phyloP scores from a whole-genome alignment of 805 yeast genomes.

The Saturnispora sekii region DNA sequence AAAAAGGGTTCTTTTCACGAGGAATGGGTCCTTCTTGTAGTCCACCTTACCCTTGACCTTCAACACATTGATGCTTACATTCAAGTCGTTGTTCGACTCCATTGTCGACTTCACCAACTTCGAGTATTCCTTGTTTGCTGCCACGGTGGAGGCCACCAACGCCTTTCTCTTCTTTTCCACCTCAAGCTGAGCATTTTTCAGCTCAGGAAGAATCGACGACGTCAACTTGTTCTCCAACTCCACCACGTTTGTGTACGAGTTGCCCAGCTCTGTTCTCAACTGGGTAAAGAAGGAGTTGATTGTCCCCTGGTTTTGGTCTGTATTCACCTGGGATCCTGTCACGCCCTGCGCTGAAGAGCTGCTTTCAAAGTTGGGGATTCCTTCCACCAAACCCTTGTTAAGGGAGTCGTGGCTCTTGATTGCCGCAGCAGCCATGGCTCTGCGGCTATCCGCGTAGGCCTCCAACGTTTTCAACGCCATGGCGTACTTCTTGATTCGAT shows the following conservation, averaged over 20 bases:
- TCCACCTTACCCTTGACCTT: constrained; percentile 21
- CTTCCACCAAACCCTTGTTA: constrained; percentile 15
- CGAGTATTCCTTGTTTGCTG: constrained; percentile 32
- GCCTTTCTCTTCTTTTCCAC: constrained; percentile 35
- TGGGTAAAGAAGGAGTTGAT: constrained; percentile 23
- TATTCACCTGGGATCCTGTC: no score
- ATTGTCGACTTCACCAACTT: constrained; percentile 26
- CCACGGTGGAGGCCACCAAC: constrained; percentile 26
- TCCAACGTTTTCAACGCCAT: constrained; percentile 19
- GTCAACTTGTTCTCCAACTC: constrained; percentile 33
- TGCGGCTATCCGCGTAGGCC: constrained; percentile 20
- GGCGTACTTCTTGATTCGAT: constrained; percentile 23
- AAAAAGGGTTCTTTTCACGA: constrained; percentile 30
- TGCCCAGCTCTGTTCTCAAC: constrained; percentile 23
- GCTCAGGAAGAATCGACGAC: constrained; percentile 32
- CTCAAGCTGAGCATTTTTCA: constrained; percentile 32
- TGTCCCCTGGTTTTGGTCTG: constrained; percentile 7
- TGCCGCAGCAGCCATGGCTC: constrained; percentile 15
- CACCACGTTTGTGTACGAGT: constrained; percentile 25
- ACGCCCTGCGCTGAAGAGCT: no score
- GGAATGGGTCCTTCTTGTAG: constrained; percentile 36
- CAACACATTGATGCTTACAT: constrained; percentile 16
- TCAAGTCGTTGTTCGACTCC: constrained; percentile 21
- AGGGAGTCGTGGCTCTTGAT: constrained; percentile 21
- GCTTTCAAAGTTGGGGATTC: constrained; percentile 24